Evolutionary conservation across 495 filamentous ascomycete genomes (phyloP), one percentile per base, ranked within the genome.

Genomic region (Ramalina intermedia): DNA sequence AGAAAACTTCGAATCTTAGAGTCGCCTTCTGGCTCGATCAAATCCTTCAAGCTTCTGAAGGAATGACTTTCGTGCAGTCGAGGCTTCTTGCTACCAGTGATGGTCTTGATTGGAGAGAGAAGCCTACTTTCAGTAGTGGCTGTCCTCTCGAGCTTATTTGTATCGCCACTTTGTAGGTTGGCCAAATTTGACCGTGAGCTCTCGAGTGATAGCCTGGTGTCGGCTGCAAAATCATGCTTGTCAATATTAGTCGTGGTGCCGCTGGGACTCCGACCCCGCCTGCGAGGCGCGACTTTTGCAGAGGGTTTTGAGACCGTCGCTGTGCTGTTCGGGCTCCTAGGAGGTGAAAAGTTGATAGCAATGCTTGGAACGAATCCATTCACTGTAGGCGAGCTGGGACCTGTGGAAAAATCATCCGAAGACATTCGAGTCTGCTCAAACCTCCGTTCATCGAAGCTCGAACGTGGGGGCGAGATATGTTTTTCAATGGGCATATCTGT

Each of bases 321-420:
- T 26, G 76, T 75, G 1, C 66, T 61, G 21, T 65, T 68, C 35
- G 74, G 68, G 51, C 74, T 80, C 5, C 63, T 66, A 2, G 73
- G 68, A 9, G 71, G 66, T 17, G 74, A 78, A 14, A 78, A 44
- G 52, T 76, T 75, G 35, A 71, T 72, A 11, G 73, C 68, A 52
- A 79, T 75, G 50, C 74, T 77, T 5, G 76, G 76, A 46, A 77
- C 69, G 42, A 70, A 69, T n/a, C 61, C 53, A 17, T 60, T 45
- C 12, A 64, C 58, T n/a, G 60, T 54, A 16, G 72, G 71, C 46
- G 73, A 72, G 50, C 64, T 70, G 13, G 73, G 68, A 20, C 63
- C 67, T 8, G 66, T 73, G 44, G 58, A 64, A 37, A 68, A 58
- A 16, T 63, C 73, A 21, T 75, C 70, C 2, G 71, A 54, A 21